phyloP scores from a whole-genome alignment of 352 stramenopile species.

The Globisporangium polare region DNA sequence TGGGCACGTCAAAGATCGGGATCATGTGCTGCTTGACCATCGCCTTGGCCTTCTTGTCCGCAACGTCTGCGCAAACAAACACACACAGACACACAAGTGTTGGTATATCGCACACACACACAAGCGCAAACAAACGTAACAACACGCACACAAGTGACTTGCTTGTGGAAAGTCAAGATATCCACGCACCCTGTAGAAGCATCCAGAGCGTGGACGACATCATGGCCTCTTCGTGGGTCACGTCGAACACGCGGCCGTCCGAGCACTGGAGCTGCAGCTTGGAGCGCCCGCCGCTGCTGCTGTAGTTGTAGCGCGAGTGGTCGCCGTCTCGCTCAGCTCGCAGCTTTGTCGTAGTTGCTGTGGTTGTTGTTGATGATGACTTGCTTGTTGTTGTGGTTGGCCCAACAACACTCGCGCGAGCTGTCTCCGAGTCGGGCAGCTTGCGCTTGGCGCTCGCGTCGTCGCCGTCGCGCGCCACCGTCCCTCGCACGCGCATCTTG shows the following conservation, averaged over 20 bases:
- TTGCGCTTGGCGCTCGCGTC: conserved; percentile 12
- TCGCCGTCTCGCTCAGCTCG: conserved; percentile 1
- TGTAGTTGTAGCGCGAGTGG: conserved; percentile 15
- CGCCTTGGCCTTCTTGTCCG: conserved; percentile 44
- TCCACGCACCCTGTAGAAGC: conserved; percentile 52
- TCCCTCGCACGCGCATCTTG: conserved; percentile 12
- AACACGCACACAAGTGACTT: background rate
- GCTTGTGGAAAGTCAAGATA: background rate
- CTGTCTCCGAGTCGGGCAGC: conserved; percentile 6
- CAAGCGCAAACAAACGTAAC: background rate
- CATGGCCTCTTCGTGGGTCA: conserved; percentile 82
- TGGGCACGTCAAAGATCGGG: conserved; percentile 72
- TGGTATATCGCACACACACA: background rate
- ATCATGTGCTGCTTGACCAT: conserved; percentile 64
- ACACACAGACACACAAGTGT: background rate
- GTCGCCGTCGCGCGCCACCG: conserved; percentile 6
- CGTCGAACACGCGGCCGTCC: conserved; percentile 61
- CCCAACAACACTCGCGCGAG: background rate
- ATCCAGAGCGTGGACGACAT: conserved; percentile 86
- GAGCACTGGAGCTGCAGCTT: conserved; percentile 77
- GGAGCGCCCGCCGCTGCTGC: conserved; percentile 22
- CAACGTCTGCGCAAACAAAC: conserved; percentile 33
- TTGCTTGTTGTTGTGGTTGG: conserved; percentile 1
- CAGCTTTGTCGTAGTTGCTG: background rate
- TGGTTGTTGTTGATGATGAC: background rate